Evolutionary conservation across 2,329 filamentous ascomycete genomes (phyloP).

Genomic region (Periglandula ipomoeae): DNA sequence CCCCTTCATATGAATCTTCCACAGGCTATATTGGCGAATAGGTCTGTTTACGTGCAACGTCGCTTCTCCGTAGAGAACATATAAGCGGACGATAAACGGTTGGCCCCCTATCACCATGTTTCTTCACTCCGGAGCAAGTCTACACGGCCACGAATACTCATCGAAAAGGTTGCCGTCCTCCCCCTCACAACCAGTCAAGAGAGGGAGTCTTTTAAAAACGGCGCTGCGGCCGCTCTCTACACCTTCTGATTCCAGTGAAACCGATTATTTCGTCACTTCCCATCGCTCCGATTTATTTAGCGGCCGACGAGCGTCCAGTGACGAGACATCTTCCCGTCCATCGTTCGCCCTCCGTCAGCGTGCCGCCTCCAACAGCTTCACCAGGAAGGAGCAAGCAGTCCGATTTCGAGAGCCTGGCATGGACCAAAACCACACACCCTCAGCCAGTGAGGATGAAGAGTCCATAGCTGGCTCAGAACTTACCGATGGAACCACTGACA

Average conservation of each 20-base stretch:
- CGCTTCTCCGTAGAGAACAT: not conserved
- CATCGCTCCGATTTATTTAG: not conserved
- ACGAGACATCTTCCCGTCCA: not conserved
- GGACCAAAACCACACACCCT: conserved; percentile 16
- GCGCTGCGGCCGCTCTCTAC: conserved; percentile 28
- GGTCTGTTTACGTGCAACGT: not conserved
- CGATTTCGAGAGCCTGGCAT: conserved; percentile 33
- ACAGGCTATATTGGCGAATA: not conserved
- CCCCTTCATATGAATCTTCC: not conserved
- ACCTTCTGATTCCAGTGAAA: conserved; percentile 13
- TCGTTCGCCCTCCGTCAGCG: conserved; percentile 14
- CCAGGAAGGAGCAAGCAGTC: conserved; percentile 33
- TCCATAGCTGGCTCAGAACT: conserved; percentile 31
- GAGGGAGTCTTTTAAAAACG: conserved; percentile 33
- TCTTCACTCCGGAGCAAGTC: conserved; percentile 48
- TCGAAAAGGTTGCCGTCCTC: conserved; percentile 21
- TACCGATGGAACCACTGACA: conserved; percentile 37
- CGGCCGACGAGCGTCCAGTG: conserved; percentile 2
- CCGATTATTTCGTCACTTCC: conserved; percentile 7
- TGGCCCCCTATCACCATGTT: conserved; percentile 37
- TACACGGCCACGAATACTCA: conserved; percentile 53
- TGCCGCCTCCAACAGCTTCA: conserved; percentile 29
- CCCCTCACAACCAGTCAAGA: conserved; percentile 23
- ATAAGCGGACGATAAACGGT: not conserved
- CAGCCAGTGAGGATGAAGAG: conserved; percentile 40